Evolutionary conservation across 1,284 basidiomycete species (phyloP), one percentile per base, ranked within the genome.

Genomic region (Austroboletus olivaceoglutinosus): DNA sequence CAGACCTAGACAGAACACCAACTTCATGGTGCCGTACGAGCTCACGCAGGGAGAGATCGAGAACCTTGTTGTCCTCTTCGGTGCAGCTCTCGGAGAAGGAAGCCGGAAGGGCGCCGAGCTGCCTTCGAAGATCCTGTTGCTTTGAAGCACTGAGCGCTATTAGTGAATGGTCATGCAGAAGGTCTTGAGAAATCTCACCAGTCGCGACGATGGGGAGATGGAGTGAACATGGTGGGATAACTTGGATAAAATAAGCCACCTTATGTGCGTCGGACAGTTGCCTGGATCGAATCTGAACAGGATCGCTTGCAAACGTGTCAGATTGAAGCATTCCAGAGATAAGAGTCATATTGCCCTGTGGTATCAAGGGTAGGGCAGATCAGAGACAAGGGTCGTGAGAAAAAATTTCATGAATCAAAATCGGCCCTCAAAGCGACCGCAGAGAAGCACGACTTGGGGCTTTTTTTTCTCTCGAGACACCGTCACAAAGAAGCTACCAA

Each of bases 1-100:
- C 51, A 4, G 61, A 39, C 4, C 60, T 57, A 15, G 64, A 54
- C 2, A 66, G 23, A 4, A 46, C 52, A 16, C 62, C 64, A 21
- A 51, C 40, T 4, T 47, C 52, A 29, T 68, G 60, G 21, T 39
- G 30, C 22, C 52, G 44, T 13, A 65, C 66, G 38, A 66, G 58
- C 30, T 70, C 64, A 3, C 53, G 45, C 22, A 66, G 48, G 9
- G 64, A 54, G 25, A 67, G 48, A 33, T 67, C 54, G 31, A 66
- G 60, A 12, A 70, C 41, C 31, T 52, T 50, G 39, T 60, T 51
- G 36, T 66, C 67, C 19, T 68, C 44, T 31, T 68, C 62, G 0
- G 60, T 65, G 43, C 58, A 66, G 6, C 27, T 31, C 30, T 67
- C 56, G 3, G 47, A 56, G 39, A 57, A 70, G 10, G 58, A 48